Base-by-base conservation (phyloP, 2,329 filamentous ascomycete genomes). In the Apiospora malaysiana region DNA sequence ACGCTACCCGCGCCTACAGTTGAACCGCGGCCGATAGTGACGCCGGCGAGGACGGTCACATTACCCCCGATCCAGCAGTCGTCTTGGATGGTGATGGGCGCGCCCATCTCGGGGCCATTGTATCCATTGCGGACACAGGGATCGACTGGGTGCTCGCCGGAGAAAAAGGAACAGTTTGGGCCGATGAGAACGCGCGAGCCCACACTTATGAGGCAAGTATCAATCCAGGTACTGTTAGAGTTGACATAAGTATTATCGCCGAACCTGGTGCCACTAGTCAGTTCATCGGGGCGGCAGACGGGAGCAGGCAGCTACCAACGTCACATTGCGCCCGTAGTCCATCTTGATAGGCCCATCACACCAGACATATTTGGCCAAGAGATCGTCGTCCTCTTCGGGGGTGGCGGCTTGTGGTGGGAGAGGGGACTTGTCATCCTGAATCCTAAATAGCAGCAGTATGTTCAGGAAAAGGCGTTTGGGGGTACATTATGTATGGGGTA, bases 51-150 rank as follows among this genome's bases (percentile, higher is more conserved):
- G 23, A 97, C 88, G 27, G 85, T 89, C 6, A 90, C 90, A 77
- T 91, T 91, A 0, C 92, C 92, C 0, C 91, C 93, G 42, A 95
- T 81, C 93, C 93, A 94, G 81, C 93, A 93, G 82, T 97, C 94
- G 74, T 94, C 91, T 0, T 91, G 93, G 69, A 97, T 90, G 45
- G 84, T 87, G 72, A 97, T 93, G 12, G 92, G 88, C 75, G 88
- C 90, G 0, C 94, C 94, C 10, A 83, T 77, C 80, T 97, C 94
- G 0, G 94, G 94, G 0, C 94, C 94, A 18, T 88, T 85, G 0
- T 87, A 91, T 0, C 94, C 94, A 77, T 95, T 92, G 42, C 94
- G 89, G 6, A 95, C 74, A 0, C 86, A 86, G 0, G 93, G 93
- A 75, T 97, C 93, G 0, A 94, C 82, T 1, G 94, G 94, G 80